phyloP scores from a whole-genome alignment of 2,329 filamentous ascomycete species.

The Epichloe baconii region DNA sequence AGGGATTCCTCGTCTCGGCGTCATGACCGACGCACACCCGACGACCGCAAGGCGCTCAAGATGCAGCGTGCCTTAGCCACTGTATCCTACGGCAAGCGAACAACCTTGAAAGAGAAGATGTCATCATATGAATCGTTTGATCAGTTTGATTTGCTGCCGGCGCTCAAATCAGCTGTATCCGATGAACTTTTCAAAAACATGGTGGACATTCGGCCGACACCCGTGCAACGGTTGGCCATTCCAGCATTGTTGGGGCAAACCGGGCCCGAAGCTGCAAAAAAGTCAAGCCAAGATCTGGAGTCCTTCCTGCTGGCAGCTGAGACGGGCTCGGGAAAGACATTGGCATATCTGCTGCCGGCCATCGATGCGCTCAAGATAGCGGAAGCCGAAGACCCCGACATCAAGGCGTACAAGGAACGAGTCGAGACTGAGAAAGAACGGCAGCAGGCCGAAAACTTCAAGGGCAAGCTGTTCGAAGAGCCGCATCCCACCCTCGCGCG shows the following conservation, averaged over 20 bases:
- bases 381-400: constrained; percentile 46
- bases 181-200: constrained; percentile 64
- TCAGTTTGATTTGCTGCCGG: constrained; percentile 62
- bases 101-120: constrained; percentile 40
- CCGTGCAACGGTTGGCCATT: constrained; percentile 80
- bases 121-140: constrained; percentile 65
- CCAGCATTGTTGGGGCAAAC: constrained; percentile 59
- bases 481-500: constrained; percentile 63
- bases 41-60: constrained; percentile 64
- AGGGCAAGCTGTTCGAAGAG: constrained; percentile 53
- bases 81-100: constrained; percentile 59
- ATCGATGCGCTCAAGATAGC: constrained; percentile 75
- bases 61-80: constrained; percentile 76
- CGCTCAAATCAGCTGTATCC: constrained; percentile 56
- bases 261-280: constrained; percentile 13
- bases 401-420: constrained; percentile 43
- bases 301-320: constrained; percentile 79
- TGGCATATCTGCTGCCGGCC: constrained; percentile 78
- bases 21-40: constrained; percentile 22
- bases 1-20: constrained; percentile 13
- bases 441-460: constrained; percentile 38
- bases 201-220: constrained; percentile 66
- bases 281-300: constrained; percentile 26
- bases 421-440: constrained; percentile 41
- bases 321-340: constrained; percentile 92